These are phyloP conservation scores for Pyricularia pennisetigena DNA, from an alignment of 2,329 filamentous ascomycete species.

Conservation along the genomic window DNA sequence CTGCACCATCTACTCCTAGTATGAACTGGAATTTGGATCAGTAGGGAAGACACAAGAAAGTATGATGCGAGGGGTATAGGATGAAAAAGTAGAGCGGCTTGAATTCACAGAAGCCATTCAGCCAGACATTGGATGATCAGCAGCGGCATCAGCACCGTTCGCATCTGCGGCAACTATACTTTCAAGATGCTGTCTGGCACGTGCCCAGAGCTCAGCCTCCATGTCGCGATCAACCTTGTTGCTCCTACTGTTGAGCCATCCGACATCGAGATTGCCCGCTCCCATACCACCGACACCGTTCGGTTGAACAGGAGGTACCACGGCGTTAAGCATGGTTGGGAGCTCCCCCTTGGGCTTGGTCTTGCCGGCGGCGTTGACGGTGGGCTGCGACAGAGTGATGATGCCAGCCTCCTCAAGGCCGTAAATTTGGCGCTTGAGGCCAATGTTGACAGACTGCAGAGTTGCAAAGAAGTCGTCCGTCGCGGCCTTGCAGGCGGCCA, in stretches of 20 bases:
- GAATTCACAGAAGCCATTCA: background rate
- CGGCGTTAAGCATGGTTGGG: slow-evolving; percentile 6
- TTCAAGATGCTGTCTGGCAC: slow-evolving; percentile 45
- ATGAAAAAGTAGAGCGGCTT: background rate
- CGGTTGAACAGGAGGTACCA: slow-evolving; percentile 31
- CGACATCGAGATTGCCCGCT: slow-evolving; percentile 56
- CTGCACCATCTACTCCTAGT: background rate
- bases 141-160: background rate
- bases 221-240: slow-evolving; percentile 74
- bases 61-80: background rate
- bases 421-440: slow-evolving; percentile 65
- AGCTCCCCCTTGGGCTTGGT: slow-evolving; percentile 7
- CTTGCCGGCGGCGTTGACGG: slow-evolving; percentile 20
- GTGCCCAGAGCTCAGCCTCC: slow-evolving; percentile 69
- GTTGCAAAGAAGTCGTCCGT: slow-evolving; percentile 61
- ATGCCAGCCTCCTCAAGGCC: slow-evolving; percentile 76
- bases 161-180: background rate
- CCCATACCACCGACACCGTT: slow-evolving; percentile 46
- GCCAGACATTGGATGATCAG: background rate
- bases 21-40: background rate
- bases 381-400: slow-evolving; percentile 34
- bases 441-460: slow-evolving; percentile 64
- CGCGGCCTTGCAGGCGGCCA: slow-evolving; percentile 47
- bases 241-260: slow-evolving; percentile 80
- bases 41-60: background rate